Conservation (phyloP, 306 rosid genomes). For the Medicago lupulina region DNA sequence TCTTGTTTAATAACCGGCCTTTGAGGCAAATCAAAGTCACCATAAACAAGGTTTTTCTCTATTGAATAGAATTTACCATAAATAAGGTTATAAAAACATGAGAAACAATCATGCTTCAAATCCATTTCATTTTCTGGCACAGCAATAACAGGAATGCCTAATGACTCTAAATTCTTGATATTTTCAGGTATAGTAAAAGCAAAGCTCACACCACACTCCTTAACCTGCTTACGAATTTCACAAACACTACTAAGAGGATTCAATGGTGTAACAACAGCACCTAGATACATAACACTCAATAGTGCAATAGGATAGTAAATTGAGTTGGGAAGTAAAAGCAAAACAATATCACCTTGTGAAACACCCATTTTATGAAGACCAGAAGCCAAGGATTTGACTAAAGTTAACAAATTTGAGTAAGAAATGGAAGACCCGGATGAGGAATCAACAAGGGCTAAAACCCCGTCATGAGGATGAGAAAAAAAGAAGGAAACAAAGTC, state of each 20-base stretch:
- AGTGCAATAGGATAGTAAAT: no score
- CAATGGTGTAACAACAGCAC: no score
- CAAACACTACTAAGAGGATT: no score
- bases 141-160: no score
- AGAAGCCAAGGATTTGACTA: slow-evolving; percentile 69
- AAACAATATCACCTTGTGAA: no score
- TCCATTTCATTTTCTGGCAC: no score
- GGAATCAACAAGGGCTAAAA: slow-evolving; percentile 72
- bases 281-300: no score
- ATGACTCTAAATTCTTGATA: background rate
- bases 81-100: slow-evolving; percentile 52
- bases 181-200: slow-evolving; percentile 16
- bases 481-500: slow-evolving; percentile 73
- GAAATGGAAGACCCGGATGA: slow-evolving; percentile 67
- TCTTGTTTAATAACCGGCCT: slow-evolving; percentile 71
- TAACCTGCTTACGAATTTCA: no score
- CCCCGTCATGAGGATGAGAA: slow-evolving; percentile 64
- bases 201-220: no score
- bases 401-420: slow-evolving; percentile 58
- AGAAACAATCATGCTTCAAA: slow-evolving; percentile 29
- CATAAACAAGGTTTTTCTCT: slow-evolving; percentile 41
- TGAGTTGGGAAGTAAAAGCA: no score
- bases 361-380: slow-evolving; percentile 63
- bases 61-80: slow-evolving; percentile 5
- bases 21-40: slow-evolving; percentile 44